Evolutionary conservation across 1,284 basidiomycete species (phyloP), one percentile per base, ranked within the genome.

Genomic region (Pseudozyma pruni): DNA sequence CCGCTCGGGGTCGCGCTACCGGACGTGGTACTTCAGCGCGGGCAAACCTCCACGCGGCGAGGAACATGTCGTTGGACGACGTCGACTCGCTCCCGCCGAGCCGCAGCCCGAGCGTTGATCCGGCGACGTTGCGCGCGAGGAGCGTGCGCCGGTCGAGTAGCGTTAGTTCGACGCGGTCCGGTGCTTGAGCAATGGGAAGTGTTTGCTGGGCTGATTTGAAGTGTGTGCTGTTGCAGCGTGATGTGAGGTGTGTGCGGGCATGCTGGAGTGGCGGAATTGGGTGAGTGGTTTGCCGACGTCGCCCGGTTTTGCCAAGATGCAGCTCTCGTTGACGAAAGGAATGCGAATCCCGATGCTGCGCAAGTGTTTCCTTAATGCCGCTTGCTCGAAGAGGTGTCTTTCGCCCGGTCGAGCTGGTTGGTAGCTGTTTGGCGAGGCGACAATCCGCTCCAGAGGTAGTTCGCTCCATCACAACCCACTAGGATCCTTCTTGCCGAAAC

Each of bases 11-110:
- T 13, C 16, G 35, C 16, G n/a, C n/a, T n/a, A n/a, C n/a, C n/a
- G 35, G 35, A 10, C 32, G 29, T n/a, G 45, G 35, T 9, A 11
- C 39, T 4, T 16, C 37, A 13, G 57, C 47, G 11, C 37, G 55
- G n/a, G 57, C 56, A 5, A 61, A 43, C 13, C 53, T 73, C 8
- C 42, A 56, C 29, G 71, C 59, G 3, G 71, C 71, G 3, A 27
- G 71, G 5, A 73, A 64, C 52, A 69, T 69, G 66, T 70, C 55
- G 32, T 44, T 73, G 8, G 71, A 73, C 46, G 66, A 70, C 27
- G 29, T 70, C 11, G 31, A 58, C 11, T 32, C 45, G 10, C 8
- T 71, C 4, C 62, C 68, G 0, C 38, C 46, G 17, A 60, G 56
- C 37, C 27, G 68, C 4, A 71, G 68, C 40, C 53, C 68, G 6